A percentile compares a stretch with the other conserved stretches of the same genome.
These are phyloP conservation scores for Discostella stelligeroides DNA, from an alignment of 108 stramenopile genomes.

Conservation along the genomic window DNA sequence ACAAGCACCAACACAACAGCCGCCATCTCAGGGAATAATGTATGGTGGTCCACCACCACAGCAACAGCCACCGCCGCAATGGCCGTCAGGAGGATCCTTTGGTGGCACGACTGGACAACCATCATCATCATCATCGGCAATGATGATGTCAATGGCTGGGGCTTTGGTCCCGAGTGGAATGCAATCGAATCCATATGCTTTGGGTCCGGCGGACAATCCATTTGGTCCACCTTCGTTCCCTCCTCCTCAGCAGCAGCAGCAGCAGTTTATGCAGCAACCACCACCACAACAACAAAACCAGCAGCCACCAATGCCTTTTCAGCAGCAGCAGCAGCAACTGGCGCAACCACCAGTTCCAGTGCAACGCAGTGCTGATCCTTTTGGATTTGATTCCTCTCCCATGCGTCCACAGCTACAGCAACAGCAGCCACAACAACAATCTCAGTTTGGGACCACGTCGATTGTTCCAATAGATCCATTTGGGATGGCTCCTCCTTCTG, in stretches of 20 bases:
- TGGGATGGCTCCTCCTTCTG: conserved; percentile 19
- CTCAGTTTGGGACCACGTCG: background rate
- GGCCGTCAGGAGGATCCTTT: background rate
- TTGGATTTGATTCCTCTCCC: background rate
- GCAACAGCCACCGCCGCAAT: conserved; percentile 14
- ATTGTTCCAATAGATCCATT: conserved; percentile 39
- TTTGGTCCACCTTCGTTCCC: conserved; percentile 29
- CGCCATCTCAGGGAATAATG: conserved; percentile 8
- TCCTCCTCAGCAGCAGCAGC: conserved; percentile 33
- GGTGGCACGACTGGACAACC: conserved; percentile 16
- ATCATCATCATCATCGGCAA: no score
- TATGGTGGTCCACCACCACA: conserved; percentile 1
- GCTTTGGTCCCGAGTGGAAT: conserved; percentile 66
- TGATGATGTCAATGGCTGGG: conserved; percentile 26
- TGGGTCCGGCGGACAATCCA: conserved; percentile 17
- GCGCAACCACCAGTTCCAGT: conserved; percentile 4
- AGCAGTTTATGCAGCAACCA: no score
- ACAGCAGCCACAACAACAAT: conserved; percentile 10
- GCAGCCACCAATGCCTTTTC: conserved; percentile 18
- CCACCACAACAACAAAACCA: no score
- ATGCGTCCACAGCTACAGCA: conserved; percentile 2
- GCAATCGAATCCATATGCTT: conserved; percentile 55
- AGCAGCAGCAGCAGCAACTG: conserved; percentile 17
- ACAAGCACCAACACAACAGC: background rate
- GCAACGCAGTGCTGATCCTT: background rate